Base-by-base conservation (phyloP, 768 basidiomycete genomes). In the Psilocybe azurescens region DNA sequence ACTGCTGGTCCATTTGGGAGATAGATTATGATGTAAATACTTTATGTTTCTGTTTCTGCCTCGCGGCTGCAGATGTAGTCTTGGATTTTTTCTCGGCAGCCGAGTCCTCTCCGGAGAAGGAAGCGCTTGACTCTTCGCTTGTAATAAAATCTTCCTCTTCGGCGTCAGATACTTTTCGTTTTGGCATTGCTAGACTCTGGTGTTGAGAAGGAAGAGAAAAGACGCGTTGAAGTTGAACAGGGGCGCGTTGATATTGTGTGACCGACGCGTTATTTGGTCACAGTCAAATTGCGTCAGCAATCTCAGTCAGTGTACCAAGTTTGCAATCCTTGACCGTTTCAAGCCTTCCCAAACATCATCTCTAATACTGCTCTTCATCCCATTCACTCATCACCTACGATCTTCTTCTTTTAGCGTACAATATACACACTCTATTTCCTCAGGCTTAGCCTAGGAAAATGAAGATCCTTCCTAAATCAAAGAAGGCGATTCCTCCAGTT, bases 401-500 rank as follows among this genome's bases (percentile, higher is more conserved):
- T 46, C 44, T 28, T 44, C 44, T 36, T 39, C 57, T 59, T 29
- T 58, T 32, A 58, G 55, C 57, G 33, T 49, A 48, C 52, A 47
- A 16, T 44, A 20, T 47, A 56, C 20, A 59, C 61, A 53, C 61
- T 50, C 69, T 72, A 18, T 56, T 65, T 73, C 68, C 75, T 59
- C 72, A 78, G 82, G 80, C 77, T 68, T 76, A 63, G 76, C 81
- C 83, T 80, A 79, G 84, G 85, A 83, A 77, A 70, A 95, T 95
- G 94, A 94, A 90, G 86, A 94, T 95, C 78, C 82, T 87, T 70
- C 89, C 89, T 76, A 90, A 90, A 81, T 86, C 91, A 53, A 94
- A 91, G 87, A 90, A 88, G 80, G 86, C 86, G 70, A 83, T 85
- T 65, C 83, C 89, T 68, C 92, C 91, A 68, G 93, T 93, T 73